Evolutionary conservation across 352 stramenopile genomes (phyloP), one percentile per base, ranked within the genome.

Genomic region (Globisporangium sylvaticum): DNA sequence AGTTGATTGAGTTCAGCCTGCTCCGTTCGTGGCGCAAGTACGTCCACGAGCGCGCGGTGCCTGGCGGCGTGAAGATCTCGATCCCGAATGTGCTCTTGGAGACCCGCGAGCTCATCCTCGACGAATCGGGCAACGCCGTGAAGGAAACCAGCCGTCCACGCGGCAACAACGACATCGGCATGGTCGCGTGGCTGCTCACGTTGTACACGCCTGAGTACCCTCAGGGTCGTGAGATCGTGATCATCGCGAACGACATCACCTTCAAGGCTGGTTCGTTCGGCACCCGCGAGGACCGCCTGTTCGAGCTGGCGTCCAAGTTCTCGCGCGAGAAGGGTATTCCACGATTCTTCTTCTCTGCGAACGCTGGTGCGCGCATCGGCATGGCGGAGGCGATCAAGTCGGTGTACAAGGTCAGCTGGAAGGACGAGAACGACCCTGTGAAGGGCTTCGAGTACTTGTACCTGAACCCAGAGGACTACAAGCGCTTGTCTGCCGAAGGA

Each of bases 181-280:
- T 99, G 98, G 97, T 99, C 63, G 98, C 98, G 27, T 99, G 98
- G 98, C 75, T 98, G 65, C 87, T 99, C 65, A 98, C 89, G 64
- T 71, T 99, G 25, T 98, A 97, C 78, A 99, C 98, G 55, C 95
- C 98, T 1, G 97, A 99, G 85, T 99, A 98, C 81, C 97, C 94
- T 18, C 81, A 96, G 62, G 97, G 97, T 50, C 94, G 98, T 59
- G 92, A 99, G 82, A 77, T 99, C 46, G 86, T 99, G 20, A 77
- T 99, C 56, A 99, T 99, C 83, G 92, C 97, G 53, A 99, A 99
- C 81, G 98, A 99, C 73, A 99, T 99, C 74, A 99, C 98, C 31
- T 93, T 98, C 81, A 98, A 99, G 78, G 97, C 97, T 52, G 98
- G 98, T 37, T 99, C 96, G 58, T 99, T 99, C 74, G 98, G 98